Evolutionary conservation across 2,329 filamentous ascomycete species (phyloP).

Genomic region (Xylaria sp.): DNA sequence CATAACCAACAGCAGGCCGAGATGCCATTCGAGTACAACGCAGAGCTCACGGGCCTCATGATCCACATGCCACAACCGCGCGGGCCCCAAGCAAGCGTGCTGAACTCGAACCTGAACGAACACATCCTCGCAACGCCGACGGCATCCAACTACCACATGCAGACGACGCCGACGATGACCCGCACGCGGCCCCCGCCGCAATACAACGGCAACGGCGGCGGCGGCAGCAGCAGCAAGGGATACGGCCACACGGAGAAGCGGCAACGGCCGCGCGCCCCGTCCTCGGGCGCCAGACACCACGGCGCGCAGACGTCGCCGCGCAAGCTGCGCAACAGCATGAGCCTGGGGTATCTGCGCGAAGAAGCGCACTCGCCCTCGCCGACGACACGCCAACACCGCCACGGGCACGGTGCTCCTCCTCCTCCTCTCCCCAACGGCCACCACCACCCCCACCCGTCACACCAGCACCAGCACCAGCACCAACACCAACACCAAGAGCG

Average conservation of each 20-base stretch:
- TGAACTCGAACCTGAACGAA: constrained; percentile 48
- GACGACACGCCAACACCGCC: constrained; percentile 18
- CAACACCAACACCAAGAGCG: constrained; percentile 27
- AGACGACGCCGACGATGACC: constrained; percentile 18
- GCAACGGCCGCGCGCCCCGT: constrained; percentile 63
- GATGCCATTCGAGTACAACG: constrained; percentile 54
- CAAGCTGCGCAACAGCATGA: constrained; percentile 53
- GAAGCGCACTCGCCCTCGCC: constrained; percentile 54
- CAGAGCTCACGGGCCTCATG: constrained; percentile 58
- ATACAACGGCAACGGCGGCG: constrained; percentile 50
- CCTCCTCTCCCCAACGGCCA: no score
- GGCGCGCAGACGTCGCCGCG: constrained; percentile 53
- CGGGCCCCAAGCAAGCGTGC: constrained; percentile 50
- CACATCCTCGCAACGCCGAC: constrained; percentile 8
- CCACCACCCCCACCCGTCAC: no score
- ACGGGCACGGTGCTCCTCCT: no score
- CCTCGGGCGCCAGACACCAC: constrained; percentile 63
- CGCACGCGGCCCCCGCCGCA: constrained; percentile 40
- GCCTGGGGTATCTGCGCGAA: constrained; percentile 43
- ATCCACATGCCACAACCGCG: constrained; percentile 65
- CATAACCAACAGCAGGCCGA: constrained; percentile 55
- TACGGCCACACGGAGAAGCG: constrained; percentile 50
- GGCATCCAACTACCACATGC: constrained; percentile 12
- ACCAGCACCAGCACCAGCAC: not conserved
- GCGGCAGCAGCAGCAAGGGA: constrained; percentile 16